These are phyloP conservation scores for Arabis alpina DNA, from an alignment of 345 rosid species.

Conservation along the genomic window DNA sequence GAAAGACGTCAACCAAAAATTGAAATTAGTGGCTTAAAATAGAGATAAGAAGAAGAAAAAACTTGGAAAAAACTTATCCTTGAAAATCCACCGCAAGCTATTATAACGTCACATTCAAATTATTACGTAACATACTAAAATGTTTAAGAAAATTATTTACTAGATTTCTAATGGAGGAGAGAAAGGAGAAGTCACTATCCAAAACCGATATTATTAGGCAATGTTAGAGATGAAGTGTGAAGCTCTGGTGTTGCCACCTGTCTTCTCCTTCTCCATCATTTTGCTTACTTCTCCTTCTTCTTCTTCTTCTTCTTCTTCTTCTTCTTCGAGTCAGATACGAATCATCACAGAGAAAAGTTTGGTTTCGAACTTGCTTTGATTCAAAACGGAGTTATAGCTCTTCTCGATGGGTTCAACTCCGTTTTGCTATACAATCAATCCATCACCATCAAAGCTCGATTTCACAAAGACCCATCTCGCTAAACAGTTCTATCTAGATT, in stretches of 20 bases:
- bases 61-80: conserved; percentile 2
- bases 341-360: background rate
- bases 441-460: conserved; percentile 50
- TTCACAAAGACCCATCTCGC: conserved; percentile 55
- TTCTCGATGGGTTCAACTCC: conserved; percentile 58
- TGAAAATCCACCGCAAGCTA: conserved; percentile 27
- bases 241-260: conserved; percentile 47
- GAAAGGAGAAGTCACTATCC: conserved; percentile 23
- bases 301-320: background rate
- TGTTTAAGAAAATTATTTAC: too few relatives aligned
- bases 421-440: conserved; percentile 54
- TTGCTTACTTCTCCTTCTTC: background rate
- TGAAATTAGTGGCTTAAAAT: conserved; percentile 37
- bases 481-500: conserved; percentile 48
- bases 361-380: background rate
- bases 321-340: conserved; percentile 10
- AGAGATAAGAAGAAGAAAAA: conserved; percentile 18
- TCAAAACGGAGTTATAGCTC: background rate
- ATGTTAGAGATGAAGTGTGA: conserved; percentile 33
- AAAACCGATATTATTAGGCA: conserved; percentile 34
- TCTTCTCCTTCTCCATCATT: conserved; percentile 37
- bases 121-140: background rate
- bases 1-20: conserved; percentile 2
- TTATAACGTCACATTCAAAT: conserved; percentile 31
- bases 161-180: conserved; percentile 35